Percentiles rank a stretch among this genome's conserved stretches.
These are phyloP conservation scores for Puya raimondii DNA, from an alignment of 176 grass and related monocot species.

Conservation along the genomic window DNA sequence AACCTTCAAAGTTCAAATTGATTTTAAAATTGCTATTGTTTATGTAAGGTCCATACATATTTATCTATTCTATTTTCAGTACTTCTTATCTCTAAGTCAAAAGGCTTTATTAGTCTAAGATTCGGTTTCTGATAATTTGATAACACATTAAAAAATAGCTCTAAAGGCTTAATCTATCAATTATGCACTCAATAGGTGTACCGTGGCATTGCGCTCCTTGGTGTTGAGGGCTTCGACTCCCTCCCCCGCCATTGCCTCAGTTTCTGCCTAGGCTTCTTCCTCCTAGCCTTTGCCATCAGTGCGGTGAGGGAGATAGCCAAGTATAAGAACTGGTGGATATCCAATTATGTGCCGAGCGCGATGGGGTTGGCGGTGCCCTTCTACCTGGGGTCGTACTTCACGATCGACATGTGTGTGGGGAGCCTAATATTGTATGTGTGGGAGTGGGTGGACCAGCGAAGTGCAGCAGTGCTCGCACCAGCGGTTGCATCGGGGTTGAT, in stretches of 20 bases:
- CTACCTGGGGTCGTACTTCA: conserved; percentile 56
- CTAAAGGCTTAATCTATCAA: too few species aligned
- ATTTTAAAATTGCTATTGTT: too few species aligned
- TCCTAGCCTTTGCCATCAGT: conserved; percentile 39
- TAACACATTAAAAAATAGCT: too few species aligned
- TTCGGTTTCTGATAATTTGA: too few species aligned
- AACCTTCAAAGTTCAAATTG: too few species aligned
- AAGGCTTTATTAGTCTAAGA: too few species aligned
- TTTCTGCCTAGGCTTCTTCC: conserved; percentile 59
- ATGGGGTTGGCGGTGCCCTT: conserved; percentile 58
- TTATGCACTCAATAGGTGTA: conserved; percentile 22
- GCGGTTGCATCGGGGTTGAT: conserved; percentile 27
- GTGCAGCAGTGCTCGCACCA: background rate
- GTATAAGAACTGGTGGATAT: conserved; percentile 14
- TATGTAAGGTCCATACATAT: too few species aligned
- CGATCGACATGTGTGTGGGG: conserved; percentile 60
- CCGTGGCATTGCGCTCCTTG: conserved; percentile 36
- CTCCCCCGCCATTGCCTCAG: conserved; percentile 43
- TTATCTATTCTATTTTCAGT: too few species aligned
- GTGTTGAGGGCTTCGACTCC: conserved; percentile 33
- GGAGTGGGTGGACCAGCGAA: conserved; percentile 11
- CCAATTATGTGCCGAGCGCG: conserved; percentile 47
- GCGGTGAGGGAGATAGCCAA: conserved; percentile 45
- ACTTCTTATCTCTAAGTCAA: too few species aligned
- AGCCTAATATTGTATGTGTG: conserved; percentile 25